Evolutionary conservation across 768 basidiomycete genomes (phyloP).

Genomic region (Leccinum imitatum): DNA sequence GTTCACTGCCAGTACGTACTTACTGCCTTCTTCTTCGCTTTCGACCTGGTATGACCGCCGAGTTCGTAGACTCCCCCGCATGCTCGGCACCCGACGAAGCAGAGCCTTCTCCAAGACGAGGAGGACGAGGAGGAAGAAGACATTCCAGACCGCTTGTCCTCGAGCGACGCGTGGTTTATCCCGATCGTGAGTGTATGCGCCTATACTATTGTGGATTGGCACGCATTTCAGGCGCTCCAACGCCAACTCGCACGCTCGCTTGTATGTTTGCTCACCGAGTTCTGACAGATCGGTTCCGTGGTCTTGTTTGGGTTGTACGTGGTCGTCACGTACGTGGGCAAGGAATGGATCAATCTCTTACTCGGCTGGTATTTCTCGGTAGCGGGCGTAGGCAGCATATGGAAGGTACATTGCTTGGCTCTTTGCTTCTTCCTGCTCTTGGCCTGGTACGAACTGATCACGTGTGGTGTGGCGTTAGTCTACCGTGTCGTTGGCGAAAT

Average conservation of each 20-base stretch:
- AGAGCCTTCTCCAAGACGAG: slow-evolving; percentile 37
- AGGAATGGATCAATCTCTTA: slow-evolving; percentile 80
- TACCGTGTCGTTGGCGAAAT: slow-evolving; percentile 49
- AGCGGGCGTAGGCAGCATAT: slow-evolving; percentile 63
- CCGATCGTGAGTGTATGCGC: slow-evolving; percentile 55
- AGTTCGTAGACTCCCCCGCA: slow-evolving; percentile 10
- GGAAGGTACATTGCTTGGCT: slow-evolving; percentile 46
- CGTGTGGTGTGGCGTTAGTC: slow-evolving; percentile 36
- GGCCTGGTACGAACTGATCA: neutral
- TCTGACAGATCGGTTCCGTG: slow-evolving; percentile 61
- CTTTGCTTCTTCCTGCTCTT: neutral
- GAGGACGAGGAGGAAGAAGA: slow-evolving; percentile 55
- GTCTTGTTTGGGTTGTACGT: slow-evolving; percentile 68
- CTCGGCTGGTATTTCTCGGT: slow-evolving; percentile 75
- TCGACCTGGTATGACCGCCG: neutral
- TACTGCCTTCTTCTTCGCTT: neutral
- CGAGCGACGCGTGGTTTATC: slow-evolving; percentile 71
- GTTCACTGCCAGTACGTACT: slow-evolving; percentile 61
- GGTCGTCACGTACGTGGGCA: slow-evolving; percentile 72
- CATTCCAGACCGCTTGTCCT: slow-evolving; percentile 56
- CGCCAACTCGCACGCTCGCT: neutral
- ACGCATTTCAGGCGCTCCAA: neutral
- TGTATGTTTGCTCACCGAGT: neutral
- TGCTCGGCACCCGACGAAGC: neutral
- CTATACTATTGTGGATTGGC: neutral